phyloP scores from a whole-genome alignment of 345 rosid species.

The Pistacia atlantica region DNA sequence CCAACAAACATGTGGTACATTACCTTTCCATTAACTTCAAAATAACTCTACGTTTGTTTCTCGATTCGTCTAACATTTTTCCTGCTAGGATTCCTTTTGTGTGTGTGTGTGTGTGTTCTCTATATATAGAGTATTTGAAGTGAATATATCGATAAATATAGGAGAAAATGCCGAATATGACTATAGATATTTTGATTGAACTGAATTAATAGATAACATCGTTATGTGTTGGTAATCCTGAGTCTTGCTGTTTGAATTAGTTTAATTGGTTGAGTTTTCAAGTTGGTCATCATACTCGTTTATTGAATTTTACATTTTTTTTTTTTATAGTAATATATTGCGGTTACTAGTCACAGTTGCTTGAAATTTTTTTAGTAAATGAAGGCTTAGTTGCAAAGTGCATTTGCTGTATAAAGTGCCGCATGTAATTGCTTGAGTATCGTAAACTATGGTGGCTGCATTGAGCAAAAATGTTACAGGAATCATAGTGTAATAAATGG shows the following conservation, averaged over 20 bases:
- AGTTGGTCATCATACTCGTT: background rate
- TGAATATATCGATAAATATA: too few relatives aligned
- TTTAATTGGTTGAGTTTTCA: background rate
- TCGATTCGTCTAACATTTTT: background rate
- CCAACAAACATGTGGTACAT: constrained; percentile 81
- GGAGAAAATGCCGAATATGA: too few relatives aligned
- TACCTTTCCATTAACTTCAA: constrained; percentile 1
- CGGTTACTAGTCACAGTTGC: background rate
- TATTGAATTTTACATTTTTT: too few relatives aligned
- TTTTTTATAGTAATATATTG: background rate
- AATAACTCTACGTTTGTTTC: background rate
- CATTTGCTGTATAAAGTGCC: background rate
- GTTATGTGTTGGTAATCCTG: background rate
- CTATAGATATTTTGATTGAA: too few relatives aligned
- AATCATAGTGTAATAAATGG: background rate
- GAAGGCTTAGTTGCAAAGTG: background rate
- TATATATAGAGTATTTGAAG: too few relatives aligned
- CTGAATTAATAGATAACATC: too few relatives aligned
- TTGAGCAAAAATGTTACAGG: background rate
- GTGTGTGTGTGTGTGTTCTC: too few relatives aligned
- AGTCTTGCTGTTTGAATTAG: too few relatives aligned
- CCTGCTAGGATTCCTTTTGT: background rate
- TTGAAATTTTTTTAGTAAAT: too few relatives aligned
- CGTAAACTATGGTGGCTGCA: background rate
- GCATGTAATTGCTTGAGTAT: background rate